Evolutionary conservation across 768 basidiomycete species (phyloP), one percentile per base, ranked within the genome.

Genomic region (Steccherinum ochraceum): DNA sequence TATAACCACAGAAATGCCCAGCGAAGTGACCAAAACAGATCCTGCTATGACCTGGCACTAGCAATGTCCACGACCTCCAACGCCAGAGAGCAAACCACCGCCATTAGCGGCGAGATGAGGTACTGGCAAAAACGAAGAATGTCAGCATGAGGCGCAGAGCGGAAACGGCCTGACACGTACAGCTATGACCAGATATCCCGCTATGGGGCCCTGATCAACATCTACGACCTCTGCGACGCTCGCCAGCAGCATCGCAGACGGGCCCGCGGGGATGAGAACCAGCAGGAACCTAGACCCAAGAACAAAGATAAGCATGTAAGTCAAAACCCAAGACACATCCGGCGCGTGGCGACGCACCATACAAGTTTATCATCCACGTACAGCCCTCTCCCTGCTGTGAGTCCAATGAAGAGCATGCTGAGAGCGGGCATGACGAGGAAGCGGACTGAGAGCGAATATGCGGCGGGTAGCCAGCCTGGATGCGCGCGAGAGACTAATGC

Each of bases 221-320:
- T 64, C 45, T 16, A 61, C 60, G 16, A 64, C 45, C 52, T 64
- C 64, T 4, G 64, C 63, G 46, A 66, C 55, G 49, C 54, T 66
- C 12, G 61, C 57, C 19, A 66, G 59, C 18, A 66, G 46, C 64
- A 66, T 66, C 7, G 64, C 64, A 1, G 64, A 64, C 3, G 63
- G 64, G 0, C 61, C 63, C 2, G 60, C 44, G 3, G 64, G 64
- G 25, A 66, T 58, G 12, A 66, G 47, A 13, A 66, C 47, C 27
- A 66, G 58, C 24, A 66, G 50, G 52, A 66, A 64, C 64, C 64
- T 65, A 39, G 12, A 7, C 26, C 19, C 11, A 27, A 19, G 12
- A 23, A 21, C 47, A 48, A n/a, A n/a, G n/a, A n/a, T n/a, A n/a
- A n/a, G n/a, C n/a, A 10, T 20, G 45, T 25, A 12, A 12, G 12